These are phyloP conservation scores for Moringa oleifera DNA, from an alignment of 345 rosid species.

Conservation along the genomic window DNA sequence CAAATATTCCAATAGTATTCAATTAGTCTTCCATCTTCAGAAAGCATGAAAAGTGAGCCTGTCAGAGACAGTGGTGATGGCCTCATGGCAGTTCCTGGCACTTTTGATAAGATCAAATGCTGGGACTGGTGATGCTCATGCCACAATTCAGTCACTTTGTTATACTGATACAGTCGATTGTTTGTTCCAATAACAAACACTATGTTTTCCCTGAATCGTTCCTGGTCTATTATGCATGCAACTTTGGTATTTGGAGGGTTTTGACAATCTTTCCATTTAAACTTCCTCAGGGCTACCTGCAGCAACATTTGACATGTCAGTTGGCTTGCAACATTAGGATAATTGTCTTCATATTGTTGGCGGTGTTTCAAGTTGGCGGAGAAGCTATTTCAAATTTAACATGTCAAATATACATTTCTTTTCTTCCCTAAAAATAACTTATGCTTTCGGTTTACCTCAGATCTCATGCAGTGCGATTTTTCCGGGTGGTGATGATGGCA, in stretches of 20 bases:
- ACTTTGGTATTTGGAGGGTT: slow-evolving; percentile 48
- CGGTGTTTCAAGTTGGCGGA: no score
- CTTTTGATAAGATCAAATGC: slow-evolving; percentile 44
- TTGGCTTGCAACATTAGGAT: slow-evolving; percentile 4
- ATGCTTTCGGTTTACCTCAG: no score
- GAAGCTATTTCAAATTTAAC: no score
- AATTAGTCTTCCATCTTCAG: slow-evolving; percentile 51
- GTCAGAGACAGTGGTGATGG: slow-evolving; percentile 32
- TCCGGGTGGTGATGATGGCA: no score
- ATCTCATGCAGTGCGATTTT: no score
- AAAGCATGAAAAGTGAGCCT: slow-evolving; percentile 68
- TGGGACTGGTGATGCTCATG: slow-evolving; percentile 66
- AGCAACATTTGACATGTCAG: slow-evolving; percentile 4
- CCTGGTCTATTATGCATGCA: slow-evolving; percentile 58
- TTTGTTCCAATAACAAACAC: slow-evolving; percentile 45
- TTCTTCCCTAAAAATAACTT: no score
- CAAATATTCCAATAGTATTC: slow-evolving; percentile 63
- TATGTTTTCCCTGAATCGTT: slow-evolving; percentile 48
- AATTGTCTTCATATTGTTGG: slow-evolving; percentile 1
- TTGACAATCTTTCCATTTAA: slow-evolving; percentile 59
- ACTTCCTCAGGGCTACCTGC: slow-evolving; percentile 55
- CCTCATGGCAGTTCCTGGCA: slow-evolving; percentile 50
- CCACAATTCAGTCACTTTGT: slow-evolving; percentile 60
- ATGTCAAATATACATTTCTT: no score
- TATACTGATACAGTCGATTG: slow-evolving; percentile 51